These are phyloP conservation scores for Solanum corneliomulleri DNA, from an alignment of 257 asterid genomes.

Conservation along the genomic window DNA sequence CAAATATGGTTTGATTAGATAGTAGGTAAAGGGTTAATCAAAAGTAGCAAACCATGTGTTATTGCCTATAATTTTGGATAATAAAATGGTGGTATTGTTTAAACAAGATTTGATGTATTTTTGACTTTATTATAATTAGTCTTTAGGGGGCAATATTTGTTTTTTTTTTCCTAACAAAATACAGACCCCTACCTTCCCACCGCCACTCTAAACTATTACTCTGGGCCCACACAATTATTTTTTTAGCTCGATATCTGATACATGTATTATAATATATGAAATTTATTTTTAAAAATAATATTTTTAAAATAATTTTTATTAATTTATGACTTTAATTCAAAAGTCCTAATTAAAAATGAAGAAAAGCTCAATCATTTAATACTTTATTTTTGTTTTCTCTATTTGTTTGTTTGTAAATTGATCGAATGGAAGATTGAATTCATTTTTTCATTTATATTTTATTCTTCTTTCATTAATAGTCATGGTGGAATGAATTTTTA, in stretches of 20 bases:
- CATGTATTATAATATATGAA: fast-evolving
- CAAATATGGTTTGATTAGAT: conserved; percentile 12
- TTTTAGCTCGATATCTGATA: background rate
- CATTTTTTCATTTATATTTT: background rate
- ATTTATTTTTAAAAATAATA: background rate
- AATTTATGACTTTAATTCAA: background rate
- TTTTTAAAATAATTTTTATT: fast-evolving
- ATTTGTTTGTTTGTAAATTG: background rate
- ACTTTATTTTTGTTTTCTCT: background rate
- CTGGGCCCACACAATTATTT: background rate
- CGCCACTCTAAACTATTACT: background rate
- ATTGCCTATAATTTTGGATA: conserved; percentile 27
- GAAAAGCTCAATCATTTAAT: background rate
- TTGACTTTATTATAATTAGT: conserved; percentile 11
- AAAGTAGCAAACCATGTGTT: conserved; percentile 54
- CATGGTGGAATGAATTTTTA: background rate
- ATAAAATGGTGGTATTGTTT: conserved; percentile 7
- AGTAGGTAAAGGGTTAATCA: conserved; percentile 3
- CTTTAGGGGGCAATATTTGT: conserved; percentile 18
- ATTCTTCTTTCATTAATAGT: background rate
- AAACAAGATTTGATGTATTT: conserved; percentile 18
- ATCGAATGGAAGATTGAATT: background rate
- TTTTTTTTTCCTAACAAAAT: conserved; percentile 12
- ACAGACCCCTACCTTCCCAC: conserved; percentile 15
- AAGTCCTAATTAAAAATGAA: fast-evolving